Evolutionary conservation across 2,329 filamentous ascomycete genomes (phyloP), one percentile per base, ranked within the genome.

Genomic region (Xylaria digitata): DNA sequence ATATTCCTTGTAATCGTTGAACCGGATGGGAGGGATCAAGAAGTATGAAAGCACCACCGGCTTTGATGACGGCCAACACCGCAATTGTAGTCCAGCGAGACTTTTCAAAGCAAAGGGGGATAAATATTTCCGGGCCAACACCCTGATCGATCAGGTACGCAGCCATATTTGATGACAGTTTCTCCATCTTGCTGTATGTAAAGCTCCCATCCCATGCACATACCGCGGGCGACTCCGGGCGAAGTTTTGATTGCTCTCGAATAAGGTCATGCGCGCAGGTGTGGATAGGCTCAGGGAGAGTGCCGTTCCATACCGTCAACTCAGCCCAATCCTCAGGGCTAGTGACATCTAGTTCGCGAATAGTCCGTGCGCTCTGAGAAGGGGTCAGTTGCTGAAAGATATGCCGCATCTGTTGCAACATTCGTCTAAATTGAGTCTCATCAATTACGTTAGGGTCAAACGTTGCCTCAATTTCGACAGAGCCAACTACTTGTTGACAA

Each of bases 1-100:
- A 58, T 19, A 66, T 66, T 1, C 8, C 15, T 15, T 43, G 40
- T 4, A 66, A 48, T 2, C 64, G 64, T 32, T 62, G 46, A 5
- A 19, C 17, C 1, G 75, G 70, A 50, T 72, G 63, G 5, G 62
- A 60, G 7, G 70, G 70, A 46, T 75, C 73, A 6, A 75, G 54
- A 4, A 72, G 72, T 0, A 73, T 65, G 57, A 72, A 76, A 5
- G 70, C 75, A 8, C 72, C 74, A 17, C 75, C 75, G 7, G 72
- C 67, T 55, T 76, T 73, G 17, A 75, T 54, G 17, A 76, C 62
- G 13, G 59, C 73, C 2, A 76, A 49, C 52, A 76, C 70, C 6
- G 68, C 68, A 6, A 75, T 45, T 5, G 59, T 52, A 11, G 50
- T 42, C 66, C 66, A 71, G 15, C 50, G 46, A 43, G 63, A 50